phyloP scores from a whole-genome alignment of 495 filamentous ascomycete species.

The Hyaloscypha bicolor region DNA sequence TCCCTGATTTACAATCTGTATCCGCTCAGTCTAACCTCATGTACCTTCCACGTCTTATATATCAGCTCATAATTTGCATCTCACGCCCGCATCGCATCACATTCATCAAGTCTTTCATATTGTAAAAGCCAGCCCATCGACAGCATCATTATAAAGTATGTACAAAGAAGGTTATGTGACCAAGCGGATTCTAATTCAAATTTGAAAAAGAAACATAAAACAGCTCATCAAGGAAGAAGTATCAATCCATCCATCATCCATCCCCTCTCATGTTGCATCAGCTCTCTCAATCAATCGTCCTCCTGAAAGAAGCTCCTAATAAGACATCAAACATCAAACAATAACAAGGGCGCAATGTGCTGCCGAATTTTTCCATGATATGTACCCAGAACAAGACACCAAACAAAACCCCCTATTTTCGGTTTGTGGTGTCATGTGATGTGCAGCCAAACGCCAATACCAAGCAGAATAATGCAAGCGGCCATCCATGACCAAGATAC shows the following conservation, averaged over 20 bases:
- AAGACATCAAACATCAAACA: constrained; percentile 20
- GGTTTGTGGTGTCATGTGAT: constrained; percentile 6
- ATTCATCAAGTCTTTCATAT: neutral
- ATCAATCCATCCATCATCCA: constrained; percentile 2
- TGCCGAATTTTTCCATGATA: constrained; percentile 15
- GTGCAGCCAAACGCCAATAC: constrained; percentile 8
- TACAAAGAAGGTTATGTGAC: constrained; percentile 11
- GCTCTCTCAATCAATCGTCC: neutral
- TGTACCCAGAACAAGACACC: constrained; percentile 14
- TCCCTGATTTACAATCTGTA: too few species aligned
- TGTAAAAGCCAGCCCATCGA: constrained; percentile 1
- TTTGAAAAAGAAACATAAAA: constrained; percentile 2
- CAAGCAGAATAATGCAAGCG: neutral
- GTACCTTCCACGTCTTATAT: neutral
- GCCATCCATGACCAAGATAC: neutral
- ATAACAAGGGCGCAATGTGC: constrained; percentile 1
- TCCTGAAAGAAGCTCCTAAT: neutral
- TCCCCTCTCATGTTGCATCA: neutral
- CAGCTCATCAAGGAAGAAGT: neutral
- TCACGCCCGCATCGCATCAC: neutral
- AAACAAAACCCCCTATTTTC: neutral
- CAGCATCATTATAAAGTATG: constrained; percentile 12
- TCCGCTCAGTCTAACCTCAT: too few species aligned
- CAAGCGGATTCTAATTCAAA: neutral
- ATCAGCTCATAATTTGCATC: neutral